phyloP scores from a whole-genome alignment of 441 rosid species.

The Kokia cookei region DNA sequence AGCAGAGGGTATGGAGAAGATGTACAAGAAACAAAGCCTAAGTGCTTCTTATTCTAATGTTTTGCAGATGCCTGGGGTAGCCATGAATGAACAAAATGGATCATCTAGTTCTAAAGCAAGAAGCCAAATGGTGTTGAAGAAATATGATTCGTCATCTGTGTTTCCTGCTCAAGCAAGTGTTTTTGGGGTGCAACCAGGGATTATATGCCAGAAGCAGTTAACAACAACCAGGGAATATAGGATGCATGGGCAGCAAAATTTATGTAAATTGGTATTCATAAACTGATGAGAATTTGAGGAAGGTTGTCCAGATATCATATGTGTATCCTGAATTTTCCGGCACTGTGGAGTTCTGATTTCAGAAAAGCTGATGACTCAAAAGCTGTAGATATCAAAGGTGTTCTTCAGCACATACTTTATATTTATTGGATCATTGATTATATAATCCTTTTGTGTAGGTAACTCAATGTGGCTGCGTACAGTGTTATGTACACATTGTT shows the following conservation, averaged over 20 bases:
- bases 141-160: conserved; percentile 9
- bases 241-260: conserved; percentile 14
- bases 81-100: conserved; percentile 18
- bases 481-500: background rate
- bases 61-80: conserved; percentile 22
- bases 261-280: conserved; percentile 22
- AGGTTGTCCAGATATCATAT: background rate
- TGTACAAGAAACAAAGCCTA: conserved; percentile 19
- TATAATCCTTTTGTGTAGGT: background rate
- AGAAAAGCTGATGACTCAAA: background rate
- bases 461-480: background rate
- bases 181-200: conserved; percentile 10
- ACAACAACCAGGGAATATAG: background rate
- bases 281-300: conserved; percentile 4
- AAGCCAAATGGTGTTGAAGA: conserved; percentile 25
- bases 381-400: conserved; percentile 18
- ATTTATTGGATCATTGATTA: conserved; percentile 6
- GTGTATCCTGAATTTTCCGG: background rate
- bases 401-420: conserved; percentile 1
- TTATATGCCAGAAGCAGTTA: conserved; percentile 29
- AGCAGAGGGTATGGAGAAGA: conserved; percentile 21
- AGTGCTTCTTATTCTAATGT: conserved; percentile 23
- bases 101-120: conserved; percentile 21
- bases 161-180: background rate
- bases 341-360: background rate